Base-by-base conservation (phyloP, 2,329 filamentous ascomycete species). In the Diplodia intermedia region DNA sequence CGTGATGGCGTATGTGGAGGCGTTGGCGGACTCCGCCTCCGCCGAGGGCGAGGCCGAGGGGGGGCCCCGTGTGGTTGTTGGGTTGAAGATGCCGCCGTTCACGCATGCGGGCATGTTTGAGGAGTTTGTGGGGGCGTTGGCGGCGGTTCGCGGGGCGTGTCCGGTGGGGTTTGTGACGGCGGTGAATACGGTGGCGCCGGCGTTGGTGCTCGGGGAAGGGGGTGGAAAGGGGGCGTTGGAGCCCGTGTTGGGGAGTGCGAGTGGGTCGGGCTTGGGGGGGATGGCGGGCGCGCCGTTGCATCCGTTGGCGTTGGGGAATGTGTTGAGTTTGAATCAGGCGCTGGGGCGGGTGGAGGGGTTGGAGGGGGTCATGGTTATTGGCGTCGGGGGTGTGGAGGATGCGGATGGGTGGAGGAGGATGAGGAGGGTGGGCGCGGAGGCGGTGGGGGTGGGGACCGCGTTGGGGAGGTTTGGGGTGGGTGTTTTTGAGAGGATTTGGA, bases 41-140 rank as follows among this genome's bases (percentile, higher is more conserved):
- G n/a, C 91, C 0, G 49, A 20, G 11, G 14, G 2, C 15, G 78
- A 81, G 0, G 50, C 23, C 31, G 31, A 33, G 20, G 18, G 2
- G 15, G 53, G 23, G 23, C 23, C 23, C 23, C 23, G 15, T 11
- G 78, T 88, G 0, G 80, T 82, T 0, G 80, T 88, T 53, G 91
- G 91, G 0, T 82, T 94, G 71, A 94, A 94, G 75, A 89, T 88
- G 0, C 91, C 91, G 5, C 91, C 91, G 0, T 94, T 92, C 72
- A 94, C 91, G 0, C 87, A 93, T 74, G 79, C 84, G 0, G 86
- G 83, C 0, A 88, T 94, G 74, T 94, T 90, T 74, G 75, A 80
- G 0, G 82, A 80, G 20, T 77, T 94, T 15, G 76, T 88, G 1
- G 70, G 77, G 0, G 86, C 88, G 0, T 77, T 93, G 6, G 73